phyloP scores from a whole-genome alignment of 805 yeast genomes.

The Phaffomyces opuntiae region DNA sequence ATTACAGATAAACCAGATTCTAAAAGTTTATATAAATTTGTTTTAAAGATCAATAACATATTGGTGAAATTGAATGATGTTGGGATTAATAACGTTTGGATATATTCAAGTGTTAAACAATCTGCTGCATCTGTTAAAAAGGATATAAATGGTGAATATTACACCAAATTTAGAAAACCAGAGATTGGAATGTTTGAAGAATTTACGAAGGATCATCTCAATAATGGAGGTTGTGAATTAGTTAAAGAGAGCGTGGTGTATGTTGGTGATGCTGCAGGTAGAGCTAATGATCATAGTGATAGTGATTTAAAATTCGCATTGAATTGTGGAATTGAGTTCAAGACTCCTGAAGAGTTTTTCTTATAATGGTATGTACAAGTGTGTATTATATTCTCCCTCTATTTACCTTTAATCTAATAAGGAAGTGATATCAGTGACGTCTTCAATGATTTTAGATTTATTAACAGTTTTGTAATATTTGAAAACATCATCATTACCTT shows the following conservation, averaged over 20 bases:
- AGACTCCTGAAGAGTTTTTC: conserved; percentile 68
- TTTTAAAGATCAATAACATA: conserved; percentile 34
- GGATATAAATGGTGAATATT: conserved; percentile 10
- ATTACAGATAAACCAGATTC: conserved; percentile 30
- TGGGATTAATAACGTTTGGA: conserved; percentile 29
- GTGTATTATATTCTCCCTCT: background rate
- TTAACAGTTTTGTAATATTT: conserved; percentile 64
- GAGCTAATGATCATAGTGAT: conserved; percentile 71
- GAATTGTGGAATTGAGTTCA: conserved; percentile 44
- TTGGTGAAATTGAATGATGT: conserved; percentile 23
- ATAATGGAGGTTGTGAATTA: conserved; percentile 3
- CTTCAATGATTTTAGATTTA: conserved; percentile 29
- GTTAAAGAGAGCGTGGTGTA: conserved; percentile 44
- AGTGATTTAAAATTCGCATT: conserved; percentile 69
- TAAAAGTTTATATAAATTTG: conserved; percentile 33
- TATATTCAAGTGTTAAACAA: conserved; percentile 60
- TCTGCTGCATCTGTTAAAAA: conserved; percentile 27
- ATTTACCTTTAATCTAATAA: background rate
- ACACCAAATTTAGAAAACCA: conserved; percentile 60
- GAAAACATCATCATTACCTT: conserved; percentile 36
- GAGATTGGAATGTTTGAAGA: conserved; percentile 67
- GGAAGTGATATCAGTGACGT: background rate
- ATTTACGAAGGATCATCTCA: conserved; percentile 33
- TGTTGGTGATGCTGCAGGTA: conserved; percentile 98
- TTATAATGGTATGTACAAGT: background rate